Evolutionary conservation across 108 stramenopile species (phyloP).

Genomic region (Cyclostephanos tholiformis): DNA sequence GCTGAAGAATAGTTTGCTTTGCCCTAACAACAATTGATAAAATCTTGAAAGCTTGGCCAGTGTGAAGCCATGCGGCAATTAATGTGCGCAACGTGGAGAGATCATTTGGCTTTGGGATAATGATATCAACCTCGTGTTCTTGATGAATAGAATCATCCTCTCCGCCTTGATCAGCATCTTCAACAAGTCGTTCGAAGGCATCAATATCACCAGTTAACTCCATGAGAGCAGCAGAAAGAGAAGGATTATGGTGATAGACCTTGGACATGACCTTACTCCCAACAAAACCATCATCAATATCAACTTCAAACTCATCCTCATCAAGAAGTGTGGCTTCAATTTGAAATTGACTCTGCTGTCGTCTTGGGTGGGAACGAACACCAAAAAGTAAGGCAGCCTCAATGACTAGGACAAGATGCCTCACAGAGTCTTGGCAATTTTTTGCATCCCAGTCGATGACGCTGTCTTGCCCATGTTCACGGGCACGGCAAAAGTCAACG

Average conservation of each 20-base stretch:
- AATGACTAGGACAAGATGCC: constrained; percentile 73
- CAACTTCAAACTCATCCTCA: constrained; percentile 52
- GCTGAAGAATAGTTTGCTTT: constrained; percentile 54
- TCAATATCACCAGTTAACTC: constrained; percentile 82
- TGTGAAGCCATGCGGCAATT: constrained; percentile 87
- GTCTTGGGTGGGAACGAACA: constrained; percentile 50
- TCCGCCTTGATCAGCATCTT: constrained; percentile 29
- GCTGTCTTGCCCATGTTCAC: constrained; percentile 46
- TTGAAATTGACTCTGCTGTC: constrained; percentile 35
- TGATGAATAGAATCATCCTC: constrained; percentile 37
- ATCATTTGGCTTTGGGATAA: constrained; percentile 61
- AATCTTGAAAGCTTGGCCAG: constrained; percentile 69
- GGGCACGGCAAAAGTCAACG: constrained; percentile 59
- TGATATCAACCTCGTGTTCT: constrained; percentile 13
- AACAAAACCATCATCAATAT: constrained; percentile 33
- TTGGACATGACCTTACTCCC: constrained; percentile 10
- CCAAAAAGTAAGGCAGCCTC: constrained; percentile 78
- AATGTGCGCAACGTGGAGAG: constrained; percentile 75
- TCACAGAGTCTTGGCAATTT: constrained; percentile 58
- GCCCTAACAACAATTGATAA: constrained; percentile 60
- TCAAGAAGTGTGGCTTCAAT: constrained; percentile 35
- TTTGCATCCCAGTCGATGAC: constrained; percentile 70
- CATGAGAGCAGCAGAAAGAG: constrained; percentile 70
- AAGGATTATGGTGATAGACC: constrained; percentile 28
- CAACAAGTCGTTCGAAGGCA: constrained; percentile 57